These are phyloP conservation scores for Uncinocarpus reesii DNA, from an alignment of 2,329 filamentous ascomycete species.

Conservation along the genomic window DNA sequence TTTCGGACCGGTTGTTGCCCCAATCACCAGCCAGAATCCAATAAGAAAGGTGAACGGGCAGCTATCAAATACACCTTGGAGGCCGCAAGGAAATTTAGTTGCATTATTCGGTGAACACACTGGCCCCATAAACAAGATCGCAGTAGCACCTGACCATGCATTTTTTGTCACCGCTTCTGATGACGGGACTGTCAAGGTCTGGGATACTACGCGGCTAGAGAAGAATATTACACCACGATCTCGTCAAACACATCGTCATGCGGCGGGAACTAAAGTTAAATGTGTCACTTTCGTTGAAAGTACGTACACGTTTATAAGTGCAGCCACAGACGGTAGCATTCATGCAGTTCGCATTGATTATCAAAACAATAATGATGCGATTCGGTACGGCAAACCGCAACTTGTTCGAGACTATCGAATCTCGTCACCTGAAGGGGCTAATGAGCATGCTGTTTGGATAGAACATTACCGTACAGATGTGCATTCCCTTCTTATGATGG, in stretches of 20 bases:
- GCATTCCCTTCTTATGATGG: conserved; percentile 71
- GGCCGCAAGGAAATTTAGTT: conserved; percentile 70
- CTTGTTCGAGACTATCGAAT: conserved; percentile 73
- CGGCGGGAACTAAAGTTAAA: conserved; percentile 59
- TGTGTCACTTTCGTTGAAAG: conserved; percentile 85
- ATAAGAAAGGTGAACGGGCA: conserved; percentile 47
- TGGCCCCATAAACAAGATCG: conserved; percentile 68
- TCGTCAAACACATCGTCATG: conserved; percentile 72
- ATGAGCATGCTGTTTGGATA: conserved; percentile 76
- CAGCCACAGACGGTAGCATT: conserved; percentile 78
- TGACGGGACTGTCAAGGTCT: conserved; percentile 81
- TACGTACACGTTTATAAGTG: conserved; percentile 86
- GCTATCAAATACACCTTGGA: conserved; percentile 57
- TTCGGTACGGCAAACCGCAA: conserved; percentile 67
- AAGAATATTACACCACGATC: conserved; percentile 82
- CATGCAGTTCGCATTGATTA: conserved; percentile 79
- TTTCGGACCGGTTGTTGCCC: conserved; percentile 69
- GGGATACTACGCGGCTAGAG: conserved; percentile 84
- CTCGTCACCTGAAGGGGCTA: conserved; percentile 27
- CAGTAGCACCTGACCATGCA: conserved; percentile 75
- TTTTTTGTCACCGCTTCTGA: conserved; percentile 94
- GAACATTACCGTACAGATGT: conserved; percentile 81
- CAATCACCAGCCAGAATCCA: conserved; percentile 46
- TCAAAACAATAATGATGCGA: conserved; percentile 46
- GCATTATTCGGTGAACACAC: conserved; percentile 83